Percentiles rank a stretch among this genome's conserved stretches.
Conservation (phyloP, 73 alveolate species). For the Halteria grandinella region DNA sequence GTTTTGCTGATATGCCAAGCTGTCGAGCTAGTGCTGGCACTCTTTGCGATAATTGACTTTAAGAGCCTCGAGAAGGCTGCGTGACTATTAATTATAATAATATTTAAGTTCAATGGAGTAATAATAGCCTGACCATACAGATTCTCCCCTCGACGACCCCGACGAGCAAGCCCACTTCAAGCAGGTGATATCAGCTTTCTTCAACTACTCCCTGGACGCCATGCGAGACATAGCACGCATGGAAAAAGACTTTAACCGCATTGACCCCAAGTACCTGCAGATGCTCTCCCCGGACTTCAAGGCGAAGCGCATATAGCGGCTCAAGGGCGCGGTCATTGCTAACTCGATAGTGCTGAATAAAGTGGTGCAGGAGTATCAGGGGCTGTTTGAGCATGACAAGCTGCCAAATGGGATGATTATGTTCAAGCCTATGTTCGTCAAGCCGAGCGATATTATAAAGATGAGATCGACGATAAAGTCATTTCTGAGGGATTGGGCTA, state of each 20-base stretch:
- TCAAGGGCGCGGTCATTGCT: constrained; percentile 56
- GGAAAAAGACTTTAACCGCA: constrained; percentile 76
- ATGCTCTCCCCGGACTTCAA: constrained; percentile 62
- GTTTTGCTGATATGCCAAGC: background rate
- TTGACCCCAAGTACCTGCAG: constrained; percentile 57
- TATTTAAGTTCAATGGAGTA: constrained; percentile 4
- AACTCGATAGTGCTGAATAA: constrained; percentile 68
- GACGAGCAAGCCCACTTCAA: constrained; percentile 81
- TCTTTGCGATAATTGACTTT: constrained; percentile 28
- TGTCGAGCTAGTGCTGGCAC: constrained; percentile 22
- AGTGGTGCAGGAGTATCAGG: constrained; percentile 70
- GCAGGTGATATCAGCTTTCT: constrained; percentile 81
- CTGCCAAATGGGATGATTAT: constrained; percentile 70
- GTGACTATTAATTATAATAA: constrained; percentile 7
- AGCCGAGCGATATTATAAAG: constrained; percentile 65
- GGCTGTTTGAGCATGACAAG: constrained; percentile 67
- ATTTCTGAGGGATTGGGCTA: constrained; percentile 96
- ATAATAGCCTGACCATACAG: background rate
- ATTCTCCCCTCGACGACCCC: constrained; percentile 66
- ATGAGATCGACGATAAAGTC: constrained; percentile 70
- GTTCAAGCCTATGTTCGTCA: constrained; percentile 72
- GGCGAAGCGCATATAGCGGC: constrained; percentile 59
- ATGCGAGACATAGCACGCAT: constrained; percentile 80
- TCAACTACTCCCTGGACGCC: constrained; percentile 81
- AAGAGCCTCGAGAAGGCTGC: constrained; percentile 33